Evolutionary conservation across 768 basidiomycete genomes (phyloP).

Genomic region (Mycena vitilis): DNA sequence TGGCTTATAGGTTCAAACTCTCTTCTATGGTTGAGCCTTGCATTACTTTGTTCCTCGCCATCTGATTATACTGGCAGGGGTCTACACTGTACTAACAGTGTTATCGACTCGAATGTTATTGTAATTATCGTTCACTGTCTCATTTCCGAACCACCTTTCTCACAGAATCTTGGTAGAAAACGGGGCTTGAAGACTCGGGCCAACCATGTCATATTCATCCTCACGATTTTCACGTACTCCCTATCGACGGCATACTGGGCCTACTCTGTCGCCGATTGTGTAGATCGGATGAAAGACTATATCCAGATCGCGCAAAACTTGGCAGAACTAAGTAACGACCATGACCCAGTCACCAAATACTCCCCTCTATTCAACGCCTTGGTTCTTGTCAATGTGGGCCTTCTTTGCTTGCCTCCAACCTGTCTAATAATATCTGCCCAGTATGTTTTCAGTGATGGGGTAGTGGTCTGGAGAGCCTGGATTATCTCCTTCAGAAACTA

Average conservation of each 20-base stretch:
- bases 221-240: slow-evolving; percentile 21
- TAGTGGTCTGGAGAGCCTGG: slow-evolving; percentile 35
- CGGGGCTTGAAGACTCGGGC: slow-evolving; percentile 20
- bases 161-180: slow-evolving; percentile 7
- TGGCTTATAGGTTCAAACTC: too few relatives aligned
- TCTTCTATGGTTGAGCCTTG: too few relatives aligned
- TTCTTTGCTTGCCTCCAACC: background rate
- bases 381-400: slow-evolving; percentile 15
- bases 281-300: slow-evolving; percentile 12
- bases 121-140: too few relatives aligned
- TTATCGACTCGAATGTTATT: too few relatives aligned
- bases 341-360: slow-evolving; percentile 23
- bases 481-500: slow-evolving; percentile 14
- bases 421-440: background rate
- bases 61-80: too few relatives aligned
- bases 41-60: too few relatives aligned
- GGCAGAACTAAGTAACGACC: background rate
- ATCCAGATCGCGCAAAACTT: background rate
- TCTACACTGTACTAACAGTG: too few relatives aligned
- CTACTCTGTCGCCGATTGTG: slow-evolving; percentile 22
- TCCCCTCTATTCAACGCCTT: slow-evolving; percentile 19
- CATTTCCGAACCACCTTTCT: too few relatives aligned
- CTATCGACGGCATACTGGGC: slow-evolving; percentile 23
- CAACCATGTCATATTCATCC: slow-evolving; percentile 13
- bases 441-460: slow-evolving; percentile 21